Conservation (phyloP, 805 yeast species). For the Suhomyces xylopsoci region DNA sequence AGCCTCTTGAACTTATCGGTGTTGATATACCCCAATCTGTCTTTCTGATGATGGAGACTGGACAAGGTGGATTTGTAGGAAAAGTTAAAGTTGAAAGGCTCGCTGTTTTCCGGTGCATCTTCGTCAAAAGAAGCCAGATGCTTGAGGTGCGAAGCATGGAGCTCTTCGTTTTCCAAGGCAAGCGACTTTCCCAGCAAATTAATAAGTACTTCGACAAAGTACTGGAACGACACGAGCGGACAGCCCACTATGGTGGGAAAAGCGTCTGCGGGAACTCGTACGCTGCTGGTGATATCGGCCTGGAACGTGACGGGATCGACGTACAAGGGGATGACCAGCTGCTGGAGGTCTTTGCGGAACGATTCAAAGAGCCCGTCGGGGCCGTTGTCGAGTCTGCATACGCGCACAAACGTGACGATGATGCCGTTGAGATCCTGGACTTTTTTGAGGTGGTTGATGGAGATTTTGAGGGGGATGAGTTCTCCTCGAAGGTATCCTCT, state of each 20-base stretch:
- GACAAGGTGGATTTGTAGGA: constrained; percentile 10
- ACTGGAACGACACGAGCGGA: constrained; percentile 73
- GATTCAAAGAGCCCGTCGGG: constrained; percentile 63
- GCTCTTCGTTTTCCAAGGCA: constrained; percentile 20
- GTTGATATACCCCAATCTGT: constrained; percentile 54
- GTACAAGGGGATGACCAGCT: constrained; percentile 70
- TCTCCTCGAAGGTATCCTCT: constrained; percentile 82
- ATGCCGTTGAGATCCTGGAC: constrained; percentile 70
- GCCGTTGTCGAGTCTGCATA: constrained; percentile 62
- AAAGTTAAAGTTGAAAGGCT: constrained; percentile 24
- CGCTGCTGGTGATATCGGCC: constrained; percentile 56
- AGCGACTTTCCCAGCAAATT: constrained; percentile 65
- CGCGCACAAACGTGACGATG: constrained; percentile 74
- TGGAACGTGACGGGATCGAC: constrained; percentile 65
- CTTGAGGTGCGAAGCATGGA: not conserved
- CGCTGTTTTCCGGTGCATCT: not conserved
- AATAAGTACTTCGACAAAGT: constrained; percentile 79
- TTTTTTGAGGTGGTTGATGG: constrained; percentile 66
- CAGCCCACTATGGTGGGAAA: constrained; percentile 80
- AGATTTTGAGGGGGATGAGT: constrained; percentile 64
- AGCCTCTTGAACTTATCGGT: constrained; percentile 75
- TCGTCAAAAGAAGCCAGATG: not conserved
- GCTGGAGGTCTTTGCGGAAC: constrained; percentile 80
- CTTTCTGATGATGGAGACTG: constrained; percentile 20
- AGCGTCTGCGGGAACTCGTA: constrained; percentile 78